Evolutionary conservation across 441 rosid genomes (phyloP).

Genomic region (Populus hybrid): DNA sequence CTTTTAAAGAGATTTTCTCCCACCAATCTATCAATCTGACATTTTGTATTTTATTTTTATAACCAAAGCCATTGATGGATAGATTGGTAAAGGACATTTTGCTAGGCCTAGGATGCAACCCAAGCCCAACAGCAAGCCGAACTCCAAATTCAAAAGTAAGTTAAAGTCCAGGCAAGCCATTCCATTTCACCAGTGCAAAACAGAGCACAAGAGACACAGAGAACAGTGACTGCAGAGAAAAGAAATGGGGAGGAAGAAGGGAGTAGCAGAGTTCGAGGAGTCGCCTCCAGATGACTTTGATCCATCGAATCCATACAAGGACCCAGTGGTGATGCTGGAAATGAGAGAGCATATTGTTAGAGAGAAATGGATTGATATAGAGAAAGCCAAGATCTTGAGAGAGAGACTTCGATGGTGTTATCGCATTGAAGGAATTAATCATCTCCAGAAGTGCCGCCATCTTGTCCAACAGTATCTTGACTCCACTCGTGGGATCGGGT

Average conservation of each 20-base stretch:
- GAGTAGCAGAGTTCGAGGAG: slow-evolving; percentile 80
- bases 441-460: slow-evolving; percentile 93
- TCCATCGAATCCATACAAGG: slow-evolving; percentile 77
- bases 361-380: slow-evolving; percentile 98
- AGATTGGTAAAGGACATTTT: not conserved
- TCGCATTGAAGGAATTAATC: slow-evolving; percentile 93
- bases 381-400: slow-evolving; percentile 93
- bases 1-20: no score
- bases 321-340: slow-evolving; percentile 95
- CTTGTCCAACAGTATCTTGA: slow-evolving; percentile 90
- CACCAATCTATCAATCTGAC: no score
- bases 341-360: slow-evolving; percentile 93
- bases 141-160: not conserved
- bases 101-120: not conserved
- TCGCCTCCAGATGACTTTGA: slow-evolving; percentile 95
- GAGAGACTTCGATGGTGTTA: slow-evolving; percentile 93
- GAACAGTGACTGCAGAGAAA: not conserved
- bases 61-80: not conserved
- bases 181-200: not conserved
- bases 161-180: not conserved
- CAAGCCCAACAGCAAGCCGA: not conserved
- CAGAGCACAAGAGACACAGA: no score
- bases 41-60: no score
- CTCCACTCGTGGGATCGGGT: slow-evolving; percentile 93
- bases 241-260: slow-evolving; percentile 90